Evolutionary conservation across 305 asterid genomes (phyloP).

Genomic region (Salvia sclarea): DNA sequence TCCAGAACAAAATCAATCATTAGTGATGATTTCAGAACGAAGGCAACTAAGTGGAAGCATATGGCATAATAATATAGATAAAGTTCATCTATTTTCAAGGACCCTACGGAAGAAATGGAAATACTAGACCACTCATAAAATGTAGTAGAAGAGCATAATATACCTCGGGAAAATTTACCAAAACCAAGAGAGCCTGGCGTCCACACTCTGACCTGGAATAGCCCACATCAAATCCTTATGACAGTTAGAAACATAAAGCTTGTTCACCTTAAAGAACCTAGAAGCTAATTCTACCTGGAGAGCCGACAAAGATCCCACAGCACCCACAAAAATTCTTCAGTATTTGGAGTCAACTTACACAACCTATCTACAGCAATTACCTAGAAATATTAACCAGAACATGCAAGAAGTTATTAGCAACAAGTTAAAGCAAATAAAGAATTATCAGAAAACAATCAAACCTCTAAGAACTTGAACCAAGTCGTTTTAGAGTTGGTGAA

Average conservation of each 20-base stretch:
- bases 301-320: slow-evolving; percentile 95
- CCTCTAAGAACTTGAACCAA: not conserved
- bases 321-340: slow-evolving; percentile 91
- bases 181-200: slow-evolving; percentile 84
- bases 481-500: slow-evolving; percentile 12
- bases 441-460: not conserved
- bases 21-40: slow-evolving; percentile 16
- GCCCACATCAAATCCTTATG: slow-evolving; percentile 32
- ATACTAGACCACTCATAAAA: slow-evolving; percentile 23
- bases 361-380: slow-evolving; percentile 69
- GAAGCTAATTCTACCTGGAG: slow-evolving; percentile 60
- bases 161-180: slow-evolving; percentile 97
- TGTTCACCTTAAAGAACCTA: slow-evolving; percentile 32
- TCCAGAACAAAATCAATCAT: slow-evolving; percentile 21
- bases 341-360: slow-evolving; percentile 56
- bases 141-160: slow-evolving; percentile 15
- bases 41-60: slow-evolving; percentile 4
- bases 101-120: slow-evolving; percentile 12
- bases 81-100: slow-evolving; percentile 25
- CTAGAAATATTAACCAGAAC: slow-evolving; percentile 46
- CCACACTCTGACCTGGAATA: slow-evolving; percentile 86
- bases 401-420: slow-evolving; percentile 29
- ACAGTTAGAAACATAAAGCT: slow-evolving; percentile 8
- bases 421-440: slow-evolving; percentile 5
- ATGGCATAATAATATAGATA: not conserved